Evolutionary conservation across 78 protist species (phyloP), one percentile per base, ranked within the genome.

Genomic region (Dictyostelium intermedium): DNA sequence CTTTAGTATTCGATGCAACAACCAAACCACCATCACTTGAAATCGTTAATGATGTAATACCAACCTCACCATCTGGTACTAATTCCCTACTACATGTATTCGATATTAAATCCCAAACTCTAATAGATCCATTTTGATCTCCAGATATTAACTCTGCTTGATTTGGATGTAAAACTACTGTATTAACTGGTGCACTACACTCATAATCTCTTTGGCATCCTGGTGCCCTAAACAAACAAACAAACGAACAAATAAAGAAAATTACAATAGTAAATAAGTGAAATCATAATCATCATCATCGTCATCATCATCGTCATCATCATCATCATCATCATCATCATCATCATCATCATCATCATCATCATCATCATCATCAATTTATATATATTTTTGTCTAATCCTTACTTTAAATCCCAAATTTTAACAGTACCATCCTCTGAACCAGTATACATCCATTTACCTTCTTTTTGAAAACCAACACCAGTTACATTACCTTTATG

Each of bases 371-470:
- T 45, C 13, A 45, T 45, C 13, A 11, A 45, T 45, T 7, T 13
- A 13, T 11, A 45, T 11, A 2, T 13, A 66, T 27, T 3, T 27
- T 7, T n/a, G 1, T n/a, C 0, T 14, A 37, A 37, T 34, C 16
- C 20, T 91, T 45, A 84, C 83, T 99, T 81, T 41, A 98, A 20
- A 83, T 99, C 99, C 99, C 99, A 99, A 25, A 99, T 91, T 91
- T 97, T 95, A 37, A 98, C 77, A 10, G 99, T 97, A 35, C 96
- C 95, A 77, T 99, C 99, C 76, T 99, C 99, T 61, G 97, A 91
- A 25, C 97, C 97, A 0, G 99, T 93, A 85, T 82, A 98, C 96
- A 99, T 85, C 99, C 99, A 98, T 30, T 95, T 87, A 37, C 98
- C 95, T 23, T 98, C 99, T 6, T 34, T 27, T 70, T 97, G 98